A percentile compares a stretch with the other conserved stretches of the same genome.
Evolutionary conservation across 202 grass and related monocot species (phyloP).

Genomic region (Panicum hallii): DNA sequence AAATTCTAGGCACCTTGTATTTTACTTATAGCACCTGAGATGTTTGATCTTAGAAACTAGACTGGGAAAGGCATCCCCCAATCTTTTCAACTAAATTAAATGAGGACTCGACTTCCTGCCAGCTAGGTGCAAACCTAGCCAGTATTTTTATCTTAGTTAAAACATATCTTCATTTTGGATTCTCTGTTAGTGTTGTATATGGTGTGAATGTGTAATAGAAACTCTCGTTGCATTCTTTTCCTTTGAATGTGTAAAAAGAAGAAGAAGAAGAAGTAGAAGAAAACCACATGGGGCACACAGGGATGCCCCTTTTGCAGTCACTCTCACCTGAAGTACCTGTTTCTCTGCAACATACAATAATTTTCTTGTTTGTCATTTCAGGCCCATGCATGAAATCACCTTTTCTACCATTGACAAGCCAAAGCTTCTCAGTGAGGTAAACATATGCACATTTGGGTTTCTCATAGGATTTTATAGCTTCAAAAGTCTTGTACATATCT

Average conservation of each 20-base stretch:
- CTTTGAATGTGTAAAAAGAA: too few relatives aligned
- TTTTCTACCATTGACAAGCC: slow-evolving; percentile 96
- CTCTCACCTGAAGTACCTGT: slow-evolving; percentile 11
- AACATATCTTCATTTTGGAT: not conserved
- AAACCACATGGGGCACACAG: too few relatives aligned
- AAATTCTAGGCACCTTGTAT: slow-evolving; percentile 11
- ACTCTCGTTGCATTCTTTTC: too few relatives aligned
- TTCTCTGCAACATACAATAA: slow-evolving; percentile 26
- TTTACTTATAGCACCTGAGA: not conserved
- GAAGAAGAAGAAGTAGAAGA: too few relatives aligned
- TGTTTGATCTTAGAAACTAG: not conserved
- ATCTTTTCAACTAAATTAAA: not conserved
- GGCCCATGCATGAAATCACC: slow-evolving; percentile 98
- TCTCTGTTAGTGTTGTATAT: slow-evolving; percentile 25
- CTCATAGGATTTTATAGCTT: not conserved
- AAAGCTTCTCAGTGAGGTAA: slow-evolving; percentile 99
- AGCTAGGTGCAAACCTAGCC: slow-evolving; percentile 7
- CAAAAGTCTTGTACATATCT: not conserved
- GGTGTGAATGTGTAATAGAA: not conserved
- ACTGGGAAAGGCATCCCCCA: not conserved
- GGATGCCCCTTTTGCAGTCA: too few relatives aligned
- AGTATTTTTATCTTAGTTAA: not conserved
- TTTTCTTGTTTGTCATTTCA: slow-evolving; percentile 58
- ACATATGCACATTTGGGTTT: slow-evolving; percentile 17
- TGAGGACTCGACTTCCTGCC: not conserved